Evolutionary conservation across 2,329 filamentous ascomycete species (phyloP).

Genomic region (Fusarium tricinctum): DNA sequence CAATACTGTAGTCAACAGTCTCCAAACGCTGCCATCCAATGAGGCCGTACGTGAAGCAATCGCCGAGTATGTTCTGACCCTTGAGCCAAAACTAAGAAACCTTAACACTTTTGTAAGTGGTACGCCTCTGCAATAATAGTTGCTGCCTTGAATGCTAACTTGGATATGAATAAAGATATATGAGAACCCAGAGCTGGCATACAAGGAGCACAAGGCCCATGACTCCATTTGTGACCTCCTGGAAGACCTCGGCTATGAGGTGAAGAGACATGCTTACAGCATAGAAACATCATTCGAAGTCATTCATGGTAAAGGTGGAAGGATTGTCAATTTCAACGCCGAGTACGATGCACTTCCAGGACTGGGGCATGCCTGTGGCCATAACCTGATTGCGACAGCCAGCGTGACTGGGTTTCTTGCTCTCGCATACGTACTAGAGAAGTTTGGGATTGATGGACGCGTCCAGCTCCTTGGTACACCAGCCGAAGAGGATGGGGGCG

Average conservation of each 20-base stretch:
- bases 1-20: background rate
- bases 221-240: background rate
- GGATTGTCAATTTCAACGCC: conserved; percentile 21
- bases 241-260: background rate
- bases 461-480: conserved; percentile 22
- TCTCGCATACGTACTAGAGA: background rate
- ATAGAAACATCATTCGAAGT: conserved; percentile 15
- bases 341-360: conserved; percentile 28
- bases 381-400: conserved; percentile 22
- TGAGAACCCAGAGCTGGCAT: conserved; percentile 19
- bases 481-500: conserved; percentile 21
- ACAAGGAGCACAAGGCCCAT: conserved; percentile 11
- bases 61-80: background rate
- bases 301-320: conserved; percentile 6
- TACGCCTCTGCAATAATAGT: no score
- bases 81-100: background rate
- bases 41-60: background rate
- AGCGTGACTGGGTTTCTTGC: conserved; percentile 8
- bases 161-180: conserved; percentile 5
- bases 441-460: background rate
- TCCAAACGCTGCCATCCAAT: background rate
- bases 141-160: background rate
- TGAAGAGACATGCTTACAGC: background rate
- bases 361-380: conserved; percentile 24
- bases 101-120: background rate